phyloP scores from a whole-genome alignment of 1,139 yeast genomes.

The Pichia cactophila region DNA sequence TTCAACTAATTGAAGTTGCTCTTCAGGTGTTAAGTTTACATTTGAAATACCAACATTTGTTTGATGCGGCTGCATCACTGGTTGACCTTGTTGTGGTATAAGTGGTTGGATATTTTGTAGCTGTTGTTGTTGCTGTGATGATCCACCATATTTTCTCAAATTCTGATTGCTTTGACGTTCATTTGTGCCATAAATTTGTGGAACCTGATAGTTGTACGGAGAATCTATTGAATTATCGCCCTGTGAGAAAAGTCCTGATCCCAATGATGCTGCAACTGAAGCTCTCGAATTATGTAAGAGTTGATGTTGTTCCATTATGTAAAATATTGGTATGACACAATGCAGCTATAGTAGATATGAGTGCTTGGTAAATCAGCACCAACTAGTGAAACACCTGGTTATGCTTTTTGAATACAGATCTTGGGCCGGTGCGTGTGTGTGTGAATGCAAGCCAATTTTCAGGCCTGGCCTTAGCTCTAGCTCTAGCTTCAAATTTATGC shows the following conservation, averaged over 20 bases:
- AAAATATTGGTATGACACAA: no score
- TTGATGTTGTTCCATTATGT: neutral
- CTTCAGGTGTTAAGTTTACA: slow-evolving; percentile 18
- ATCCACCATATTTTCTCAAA: neutral
- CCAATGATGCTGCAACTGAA: slow-evolving; percentile 3
- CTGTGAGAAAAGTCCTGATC: slow-evolving; percentile 3
- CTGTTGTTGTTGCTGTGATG: slow-evolving; percentile 6
- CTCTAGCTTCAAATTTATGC: no score
- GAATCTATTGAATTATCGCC: neutral
- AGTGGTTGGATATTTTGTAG: slow-evolving; percentile 2
- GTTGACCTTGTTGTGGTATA: neutral
- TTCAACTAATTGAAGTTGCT: slow-evolving; percentile 23
- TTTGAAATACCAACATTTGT: no score
- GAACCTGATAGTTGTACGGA: neutral
- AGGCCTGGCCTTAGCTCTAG: no score
- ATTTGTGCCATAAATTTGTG: neutral
- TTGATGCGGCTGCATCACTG: neutral
- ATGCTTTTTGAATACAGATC: no score
- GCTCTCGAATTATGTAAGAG: neutral
- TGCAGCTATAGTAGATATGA: no score
- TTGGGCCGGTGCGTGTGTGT: no score
- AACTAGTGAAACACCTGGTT: no score
- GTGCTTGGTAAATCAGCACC: no score
- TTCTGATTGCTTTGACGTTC: neutral
- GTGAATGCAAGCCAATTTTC: no score